phyloP scores from a whole-genome alignment of 2,329 filamentous ascomycete genomes.

The Stachybotrys chartarum region DNA sequence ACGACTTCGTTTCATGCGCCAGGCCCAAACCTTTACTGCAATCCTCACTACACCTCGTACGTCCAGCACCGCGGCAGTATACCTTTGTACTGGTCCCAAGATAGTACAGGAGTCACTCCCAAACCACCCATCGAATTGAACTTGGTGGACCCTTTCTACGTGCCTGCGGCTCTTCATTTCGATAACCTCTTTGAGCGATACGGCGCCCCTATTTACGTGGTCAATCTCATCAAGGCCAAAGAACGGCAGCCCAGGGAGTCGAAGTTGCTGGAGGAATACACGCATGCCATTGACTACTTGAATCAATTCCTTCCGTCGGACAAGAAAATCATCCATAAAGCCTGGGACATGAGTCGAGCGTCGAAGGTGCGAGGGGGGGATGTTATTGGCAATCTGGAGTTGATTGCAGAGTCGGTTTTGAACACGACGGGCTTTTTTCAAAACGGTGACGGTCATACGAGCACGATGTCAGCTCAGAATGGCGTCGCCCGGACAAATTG shows the following conservation, averaged over 20 bases:
- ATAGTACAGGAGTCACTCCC: constrained; percentile 88
- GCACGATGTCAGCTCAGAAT: constrained; percentile 67
- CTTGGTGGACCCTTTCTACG: constrained; percentile 93
- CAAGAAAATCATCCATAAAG: constrained; percentile 86
- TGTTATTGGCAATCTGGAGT: constrained; percentile 86
- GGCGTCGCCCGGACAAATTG: constrained; percentile 94
- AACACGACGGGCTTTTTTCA: constrained; percentile 88
- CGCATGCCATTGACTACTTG: constrained; percentile 79
- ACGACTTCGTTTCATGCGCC: constrained; percentile 95
- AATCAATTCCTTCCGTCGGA: constrained; percentile 84
- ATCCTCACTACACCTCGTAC: constrained; percentile 89
- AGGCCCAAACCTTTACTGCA: constrained; percentile 77
- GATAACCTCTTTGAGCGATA: constrained; percentile 92
- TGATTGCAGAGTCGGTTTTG: constrained; percentile 82
- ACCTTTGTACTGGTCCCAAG: constrained; percentile 94
- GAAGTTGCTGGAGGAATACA: constrained; percentile 82
- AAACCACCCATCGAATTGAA: constrained; percentile 96
- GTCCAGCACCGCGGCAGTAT: constrained; percentile 96
- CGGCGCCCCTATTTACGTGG: constrained; percentile 81
- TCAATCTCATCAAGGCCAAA: constrained; percentile 85
- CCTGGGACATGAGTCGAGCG: constrained; percentile 97
- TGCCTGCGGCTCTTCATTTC: constrained; percentile 87
- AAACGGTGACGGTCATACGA: constrained; percentile 69
- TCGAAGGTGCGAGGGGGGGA: constrained; percentile 89
- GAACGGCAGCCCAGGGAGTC: constrained; percentile 88